phyloP scores from a whole-genome alignment of 331 rosid species.

The Prunus yedoensis region DNA sequence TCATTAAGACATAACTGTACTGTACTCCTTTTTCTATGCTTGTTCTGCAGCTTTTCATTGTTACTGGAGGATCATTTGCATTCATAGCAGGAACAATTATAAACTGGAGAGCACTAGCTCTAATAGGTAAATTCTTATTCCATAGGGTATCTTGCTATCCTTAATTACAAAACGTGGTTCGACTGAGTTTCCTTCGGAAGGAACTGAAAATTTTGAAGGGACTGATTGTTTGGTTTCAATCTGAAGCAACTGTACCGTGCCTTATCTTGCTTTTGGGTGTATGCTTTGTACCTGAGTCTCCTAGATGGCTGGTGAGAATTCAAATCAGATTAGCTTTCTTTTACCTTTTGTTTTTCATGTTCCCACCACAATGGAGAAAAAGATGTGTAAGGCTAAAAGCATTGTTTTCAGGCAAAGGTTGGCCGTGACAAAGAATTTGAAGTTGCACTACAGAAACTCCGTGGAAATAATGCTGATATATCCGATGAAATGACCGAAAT shows the following conservation, averaged over 20 bases:
- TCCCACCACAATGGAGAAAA: neutral
- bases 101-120: slow-evolving; percentile 45
- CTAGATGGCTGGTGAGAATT: slow-evolving; percentile 53
- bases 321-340: neutral
- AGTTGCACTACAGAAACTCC: slow-evolving; percentile 36
- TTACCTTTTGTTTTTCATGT: neutral
- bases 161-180: neutral
- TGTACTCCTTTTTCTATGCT: neutral
- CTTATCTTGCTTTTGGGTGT: slow-evolving; percentile 39
- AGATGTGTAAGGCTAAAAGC: neutral
- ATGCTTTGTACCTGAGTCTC: slow-evolving; percentile 47
- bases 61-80: slow-evolving; percentile 35
- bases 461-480: slow-evolving; percentile 43
- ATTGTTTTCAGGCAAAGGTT: slow-evolving; percentile 43
- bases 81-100: slow-evolving; percentile 41
- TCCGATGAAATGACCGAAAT: slow-evolving; percentile 43
- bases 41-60: slow-evolving; percentile 48
- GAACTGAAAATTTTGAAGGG: neutral
- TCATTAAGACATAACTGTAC: neutral
- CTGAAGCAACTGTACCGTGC: slow-evolving; percentile 46
- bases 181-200: neutral
- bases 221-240: slow-evolving; percentile 19
- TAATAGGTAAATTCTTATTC: slow-evolving; percentile 31
- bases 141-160: neutral
- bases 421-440: slow-evolving; percentile 39